Conservation (phyloP, 2,329 filamentous ascomycete genomes). For the Tolypocladium ovalisporum region DNA sequence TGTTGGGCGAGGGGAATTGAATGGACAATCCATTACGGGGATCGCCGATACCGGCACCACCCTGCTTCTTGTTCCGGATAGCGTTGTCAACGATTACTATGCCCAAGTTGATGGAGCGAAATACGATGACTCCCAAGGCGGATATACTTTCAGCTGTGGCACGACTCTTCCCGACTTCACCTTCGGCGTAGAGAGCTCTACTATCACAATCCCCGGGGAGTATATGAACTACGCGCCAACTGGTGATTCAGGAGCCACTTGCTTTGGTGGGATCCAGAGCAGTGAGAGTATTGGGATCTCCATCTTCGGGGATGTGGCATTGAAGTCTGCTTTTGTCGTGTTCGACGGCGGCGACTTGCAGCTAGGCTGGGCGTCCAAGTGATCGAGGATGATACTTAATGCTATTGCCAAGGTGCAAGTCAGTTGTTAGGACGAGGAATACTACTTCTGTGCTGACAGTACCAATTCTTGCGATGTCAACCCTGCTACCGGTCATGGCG, state of each 20-base stretch:
- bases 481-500: neutral
- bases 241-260: conserved; percentile 27
- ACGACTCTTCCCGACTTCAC: conserved; percentile 33
- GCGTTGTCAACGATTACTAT: conserved; percentile 39
- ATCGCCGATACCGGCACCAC: conserved; percentile 52
- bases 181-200: conserved; percentile 45
- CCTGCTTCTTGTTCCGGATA: conserved; percentile 45
- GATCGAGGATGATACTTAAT: neutral
- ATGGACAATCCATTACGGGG: conserved; percentile 19
- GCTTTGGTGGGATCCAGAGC: conserved; percentile 57
- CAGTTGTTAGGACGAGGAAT: neutral
- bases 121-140: conserved; percentile 19
- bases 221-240: conserved; percentile 41
- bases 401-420: too few species aligned
- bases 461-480: neutral
- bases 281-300: conserved; percentile 33
- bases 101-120: conserved; percentile 22
- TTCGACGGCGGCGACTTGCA: conserved; percentile 44
- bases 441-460: neutral
- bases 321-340: conserved; percentile 47
- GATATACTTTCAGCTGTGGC: conserved; percentile 31
- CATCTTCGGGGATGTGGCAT: conserved; percentile 51
- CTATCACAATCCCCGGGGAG: conserved; percentile 42
- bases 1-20: conserved; percentile 7
- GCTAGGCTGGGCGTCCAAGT: conserved; percentile 24